phyloP scores from a whole-genome alignment of 345 rosid species.

The Erucastrum elatum region DNA sequence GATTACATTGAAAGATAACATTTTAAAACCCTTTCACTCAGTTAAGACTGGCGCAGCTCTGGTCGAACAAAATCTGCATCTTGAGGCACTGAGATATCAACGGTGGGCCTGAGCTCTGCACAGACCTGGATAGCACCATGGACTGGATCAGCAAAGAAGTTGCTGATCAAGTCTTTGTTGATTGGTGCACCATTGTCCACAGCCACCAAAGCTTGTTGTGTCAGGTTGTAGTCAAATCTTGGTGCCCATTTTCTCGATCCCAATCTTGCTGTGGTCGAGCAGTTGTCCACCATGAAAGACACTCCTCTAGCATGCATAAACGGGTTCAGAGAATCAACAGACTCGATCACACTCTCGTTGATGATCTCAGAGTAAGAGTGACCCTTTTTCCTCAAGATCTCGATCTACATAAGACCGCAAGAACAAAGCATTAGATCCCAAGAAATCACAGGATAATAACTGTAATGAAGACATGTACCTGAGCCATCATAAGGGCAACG shows the following conservation, averaged over 20 bases:
- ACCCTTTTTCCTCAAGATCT: slow-evolving; percentile 88
- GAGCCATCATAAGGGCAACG: slow-evolving; percentile 97
- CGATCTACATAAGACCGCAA: slow-evolving; percentile 52
- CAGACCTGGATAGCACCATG: slow-evolving; percentile 86
- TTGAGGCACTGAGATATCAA: slow-evolving; percentile 79
- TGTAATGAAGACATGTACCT: slow-evolving; percentile 38
- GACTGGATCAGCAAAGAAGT: slow-evolving; percentile 82
- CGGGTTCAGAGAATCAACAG: slow-evolving; percentile 91
- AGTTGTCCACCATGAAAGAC: slow-evolving; percentile 94
- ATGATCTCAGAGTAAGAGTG: slow-evolving; percentile 94
- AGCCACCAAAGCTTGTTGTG: slow-evolving; percentile 80
- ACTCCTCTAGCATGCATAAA: slow-evolving; percentile 98
- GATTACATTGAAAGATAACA: slow-evolving; percentile 4
- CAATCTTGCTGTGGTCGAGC: slow-evolving; percentile 92
- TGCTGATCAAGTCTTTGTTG: slow-evolving; percentile 79
- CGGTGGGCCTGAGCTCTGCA: slow-evolving; percentile 80
- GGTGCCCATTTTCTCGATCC: slow-evolving; percentile 99
- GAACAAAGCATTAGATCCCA: slow-evolving; percentile 10
- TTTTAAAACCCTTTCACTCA: slow-evolving; percentile 31
- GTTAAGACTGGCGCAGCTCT: slow-evolving; percentile 69
- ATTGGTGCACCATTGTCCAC: slow-evolving; percentile 59
- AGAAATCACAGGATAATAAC: neutral
- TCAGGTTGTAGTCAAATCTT: slow-evolving; percentile 74
- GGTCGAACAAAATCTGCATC: slow-evolving; percentile 96
- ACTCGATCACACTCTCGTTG: slow-evolving; percentile 86